Conservation (phyloP, 1,139 yeast genomes). For the Saccharomyces pastorianus region DNA sequence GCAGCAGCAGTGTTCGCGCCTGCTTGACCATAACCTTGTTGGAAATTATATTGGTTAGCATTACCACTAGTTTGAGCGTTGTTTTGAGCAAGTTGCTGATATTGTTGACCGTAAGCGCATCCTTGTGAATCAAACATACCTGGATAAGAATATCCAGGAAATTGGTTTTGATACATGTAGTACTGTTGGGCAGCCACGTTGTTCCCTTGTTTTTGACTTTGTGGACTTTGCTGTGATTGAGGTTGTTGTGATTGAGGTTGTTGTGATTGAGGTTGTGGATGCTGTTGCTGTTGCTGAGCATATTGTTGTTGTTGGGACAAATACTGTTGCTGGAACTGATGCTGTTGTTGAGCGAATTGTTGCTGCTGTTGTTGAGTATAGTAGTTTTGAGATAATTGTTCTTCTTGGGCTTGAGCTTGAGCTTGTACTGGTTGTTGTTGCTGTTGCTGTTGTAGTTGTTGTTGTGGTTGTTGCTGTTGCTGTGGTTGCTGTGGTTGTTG, state of each 20-base stretch:
- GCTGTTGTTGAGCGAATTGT: constrained; percentile 6
- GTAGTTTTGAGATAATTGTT: constrained; percentile 5
- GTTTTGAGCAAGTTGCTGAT: constrained; percentile 18
- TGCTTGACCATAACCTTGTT: constrained; percentile 18
- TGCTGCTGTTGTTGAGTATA: constrained; percentile 5
- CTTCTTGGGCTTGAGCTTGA: constrained; percentile 8
- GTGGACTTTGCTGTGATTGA: constrained; percentile 11
- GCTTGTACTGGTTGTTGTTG: constrained; percentile 2
- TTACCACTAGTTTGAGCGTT: constrained; percentile 11
- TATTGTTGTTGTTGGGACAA: constrained; percentile 6
- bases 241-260: constrained; percentile 15
- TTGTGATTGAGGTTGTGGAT: constrained; percentile 12
- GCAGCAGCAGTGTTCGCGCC: constrained; percentile 6
- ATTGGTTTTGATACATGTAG: constrained; percentile 31
- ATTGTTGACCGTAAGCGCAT: constrained; percentile 26
- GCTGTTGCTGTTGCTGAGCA: constrained; percentile 3
- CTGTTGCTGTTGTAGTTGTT: neutral
- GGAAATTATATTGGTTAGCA: constrained; percentile 16
- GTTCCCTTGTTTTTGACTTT: constrained; percentile 12
- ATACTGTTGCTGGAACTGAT: constrained; percentile 7
- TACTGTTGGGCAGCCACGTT: constrained; percentile 28
- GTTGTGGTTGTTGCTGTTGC: neutral
- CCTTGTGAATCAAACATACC: constrained; percentile 31
- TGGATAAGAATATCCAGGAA: constrained; percentile 34
- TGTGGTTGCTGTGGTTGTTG: neutral